Evolutionary conservation across 352 stramenopile genomes (phyloP).

Genomic region (Phytophthora cactorum): DNA sequence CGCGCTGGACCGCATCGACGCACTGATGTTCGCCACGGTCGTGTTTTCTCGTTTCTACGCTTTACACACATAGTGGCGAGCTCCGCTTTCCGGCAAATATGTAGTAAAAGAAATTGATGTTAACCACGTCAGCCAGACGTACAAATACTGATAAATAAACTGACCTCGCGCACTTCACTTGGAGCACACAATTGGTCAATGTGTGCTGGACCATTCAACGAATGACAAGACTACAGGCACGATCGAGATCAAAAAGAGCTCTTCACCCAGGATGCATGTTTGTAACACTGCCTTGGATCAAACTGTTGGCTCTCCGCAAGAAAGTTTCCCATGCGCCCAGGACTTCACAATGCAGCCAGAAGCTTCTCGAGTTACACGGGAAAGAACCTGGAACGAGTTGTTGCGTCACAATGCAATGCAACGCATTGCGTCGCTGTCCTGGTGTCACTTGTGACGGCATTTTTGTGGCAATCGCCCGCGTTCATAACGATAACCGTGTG

Average conservation of each 20-base stretch:
- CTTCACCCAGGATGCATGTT: too few species aligned
- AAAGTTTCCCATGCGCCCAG: background rate
- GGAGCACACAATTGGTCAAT: too few species aligned
- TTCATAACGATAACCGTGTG: slow-evolving; percentile 53
- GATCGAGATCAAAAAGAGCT: background rate
- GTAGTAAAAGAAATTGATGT: too few species aligned
- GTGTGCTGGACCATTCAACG: too few species aligned
- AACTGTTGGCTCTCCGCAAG: background rate
- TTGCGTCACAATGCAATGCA: slow-evolving; percentile 49
- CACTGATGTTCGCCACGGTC: slow-evolving; percentile 89
- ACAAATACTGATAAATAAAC: too few species aligned
- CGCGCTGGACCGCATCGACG: slow-evolving; percentile 95
- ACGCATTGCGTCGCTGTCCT: slow-evolving; percentile 49
- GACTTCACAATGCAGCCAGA: background rate
- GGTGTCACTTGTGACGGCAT: slow-evolving; percentile 50
- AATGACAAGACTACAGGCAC: too few species aligned
- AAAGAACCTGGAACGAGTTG: too few species aligned
- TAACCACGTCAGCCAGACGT: too few species aligned
- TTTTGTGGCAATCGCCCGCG: slow-evolving; percentile 60
- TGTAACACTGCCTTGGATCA: too few species aligned
- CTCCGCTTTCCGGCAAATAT: too few species aligned
- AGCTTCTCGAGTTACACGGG: too few species aligned
- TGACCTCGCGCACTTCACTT: too few species aligned
- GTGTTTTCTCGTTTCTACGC: slow-evolving; percentile 62
- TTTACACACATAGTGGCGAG: slow-evolving; percentile 11